These are phyloP conservation scores for Aspergillus funiculosus DNA, from an alignment of 495 filamentous ascomycete genomes.

Conservation along the genomic window DNA sequence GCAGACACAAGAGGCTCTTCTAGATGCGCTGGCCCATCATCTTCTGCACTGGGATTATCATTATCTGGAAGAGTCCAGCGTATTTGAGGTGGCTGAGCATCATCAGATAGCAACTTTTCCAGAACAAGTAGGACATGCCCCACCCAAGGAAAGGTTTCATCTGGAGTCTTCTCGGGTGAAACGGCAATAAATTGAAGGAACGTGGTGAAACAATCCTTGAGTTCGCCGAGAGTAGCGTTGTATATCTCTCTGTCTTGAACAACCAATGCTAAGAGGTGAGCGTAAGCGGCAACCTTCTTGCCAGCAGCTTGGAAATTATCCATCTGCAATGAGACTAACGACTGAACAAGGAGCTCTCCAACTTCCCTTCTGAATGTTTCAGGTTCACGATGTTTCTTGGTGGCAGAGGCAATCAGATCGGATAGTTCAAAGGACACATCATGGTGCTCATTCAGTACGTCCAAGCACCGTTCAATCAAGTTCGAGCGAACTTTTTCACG, in stretches of 20 bases:
- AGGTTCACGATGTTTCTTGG: constrained; percentile 61
- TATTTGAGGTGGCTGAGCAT: constrained; percentile 70
- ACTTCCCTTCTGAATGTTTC: constrained; percentile 64
- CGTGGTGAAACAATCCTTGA: constrained; percentile 71
- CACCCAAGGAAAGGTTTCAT: constrained; percentile 85
- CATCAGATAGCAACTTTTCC: constrained; percentile 83
- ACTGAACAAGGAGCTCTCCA: constrained; percentile 75
- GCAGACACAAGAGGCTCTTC: constrained; percentile 59
- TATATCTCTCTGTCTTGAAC: constrained; percentile 81
- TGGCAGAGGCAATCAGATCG: constrained; percentile 73
- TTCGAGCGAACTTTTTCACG: constrained; percentile 65
- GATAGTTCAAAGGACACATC: constrained; percentile 88
- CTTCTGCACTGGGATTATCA: constrained; percentile 38
- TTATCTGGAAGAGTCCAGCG: constrained; percentile 63
- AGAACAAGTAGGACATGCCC: constrained; percentile 83
- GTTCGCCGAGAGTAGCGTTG: constrained; percentile 61
- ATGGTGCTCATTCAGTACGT: constrained; percentile 80
- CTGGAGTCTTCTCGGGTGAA: constrained; percentile 52
- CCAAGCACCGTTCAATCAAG: constrained; percentile 82
- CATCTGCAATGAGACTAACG: constrained; percentile 73
- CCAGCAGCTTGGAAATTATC: constrained; percentile 64
- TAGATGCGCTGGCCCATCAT: constrained; percentile 49
- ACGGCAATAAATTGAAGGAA: constrained; percentile 79
- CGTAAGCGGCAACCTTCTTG: constrained; percentile 87
- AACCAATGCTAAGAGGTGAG: constrained; percentile 84